Base-by-base conservation (phyloP, 2,329 filamentous ascomycete genomes). In the Emydomyces testavorans region DNA sequence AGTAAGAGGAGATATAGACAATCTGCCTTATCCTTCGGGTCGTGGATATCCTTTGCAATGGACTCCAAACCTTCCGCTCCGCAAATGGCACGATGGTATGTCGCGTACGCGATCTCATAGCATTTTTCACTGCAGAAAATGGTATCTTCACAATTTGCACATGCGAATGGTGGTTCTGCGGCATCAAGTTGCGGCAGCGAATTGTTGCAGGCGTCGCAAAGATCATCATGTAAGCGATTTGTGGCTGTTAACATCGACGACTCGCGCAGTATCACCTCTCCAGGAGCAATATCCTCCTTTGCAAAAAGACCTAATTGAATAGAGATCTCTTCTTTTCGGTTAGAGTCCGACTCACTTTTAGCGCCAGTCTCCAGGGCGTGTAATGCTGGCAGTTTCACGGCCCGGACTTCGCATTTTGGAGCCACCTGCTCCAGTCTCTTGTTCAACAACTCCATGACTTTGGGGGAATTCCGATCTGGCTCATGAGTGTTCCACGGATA, bases 301-400 rank as follows among this genome's bases (percentile, higher is more conserved):
- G 89, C 90, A 62, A 96, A 96, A 2, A 98, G 75, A 3, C 92
- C 92, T 0, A 98, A 76, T 64, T 98, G 92, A 49, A 75, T 75
- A 3, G 74, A 75, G 20, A 70, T 69, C 23, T 53, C 46, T 23
- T 52, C 29, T 34, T 57, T 46, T 3, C 40, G 45, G 7, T 52
- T 39, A 15, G 15, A 15, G 8, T 20, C 21, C 3, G n/a, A 20
- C 11, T 52, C 47, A 21, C 42, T 50, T 37, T 50, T 20, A 28
- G 45, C 54, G 23, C 51, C 42, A 31, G 52, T 50, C 20, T 48
- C 51, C 20, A 57, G 53, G 20, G 57, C 71, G 8, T 80, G 70
- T 20, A 96, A 68, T 0, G 85, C 71, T 0, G 90, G 92, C 3
- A 98, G 69, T 26, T 82, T 76, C 0, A 87, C 80, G 2, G 83